Percentiles rank a stretch among this genome's conserved stretches.
These are phyloP conservation scores for Xerocomellus amylosporus DNA, from an alignment of 768 basidiomycete species.

Conservation along the genomic window DNA sequence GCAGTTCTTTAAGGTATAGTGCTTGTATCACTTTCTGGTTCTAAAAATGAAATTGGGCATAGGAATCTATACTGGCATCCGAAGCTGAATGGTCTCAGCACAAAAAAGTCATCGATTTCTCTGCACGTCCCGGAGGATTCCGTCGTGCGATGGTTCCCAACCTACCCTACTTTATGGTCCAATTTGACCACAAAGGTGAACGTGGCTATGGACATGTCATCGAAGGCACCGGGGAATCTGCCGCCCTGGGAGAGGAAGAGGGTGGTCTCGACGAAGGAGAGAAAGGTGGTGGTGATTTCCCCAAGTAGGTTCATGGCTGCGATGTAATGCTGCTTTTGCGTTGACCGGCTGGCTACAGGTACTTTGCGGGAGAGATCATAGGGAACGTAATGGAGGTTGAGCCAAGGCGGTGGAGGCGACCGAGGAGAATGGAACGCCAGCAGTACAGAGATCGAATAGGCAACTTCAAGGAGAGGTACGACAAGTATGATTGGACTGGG, in stretches of 20 bases:
- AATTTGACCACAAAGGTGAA: conserved; percentile 97
- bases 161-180: conserved; percentile 98
- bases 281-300: conserved; percentile 90
- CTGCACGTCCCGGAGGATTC: conserved; percentile 87
- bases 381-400: conserved; percentile 89
- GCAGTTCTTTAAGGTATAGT: conserved; percentile 82
- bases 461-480: conserved; percentile 72
- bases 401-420: conserved; percentile 80
- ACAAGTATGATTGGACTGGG: conserved; percentile 77
- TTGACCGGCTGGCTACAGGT: conserved; percentile 46
- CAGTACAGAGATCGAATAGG: conserved; percentile 68
- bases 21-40: neutral
- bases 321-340: neutral
- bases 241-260: conserved; percentile 58
- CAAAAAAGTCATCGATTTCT: conserved; percentile 95
- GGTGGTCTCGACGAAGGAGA: conserved; percentile 78
- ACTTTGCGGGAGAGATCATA: conserved; percentile 93
- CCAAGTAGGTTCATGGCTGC: conserved; percentile 50
- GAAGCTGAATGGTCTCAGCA: conserved; percentile 99
- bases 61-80: conserved; percentile 93
- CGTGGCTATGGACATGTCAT: conserved; percentile 98
- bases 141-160: conserved; percentile 94
- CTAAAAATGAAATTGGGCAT: conserved; percentile 3
- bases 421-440: conserved; percentile 67
- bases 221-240: conserved; percentile 75